Evolutionary conservation across 805 yeast genomes (phyloP).

Genomic region (Candida qinlingensis): DNA sequence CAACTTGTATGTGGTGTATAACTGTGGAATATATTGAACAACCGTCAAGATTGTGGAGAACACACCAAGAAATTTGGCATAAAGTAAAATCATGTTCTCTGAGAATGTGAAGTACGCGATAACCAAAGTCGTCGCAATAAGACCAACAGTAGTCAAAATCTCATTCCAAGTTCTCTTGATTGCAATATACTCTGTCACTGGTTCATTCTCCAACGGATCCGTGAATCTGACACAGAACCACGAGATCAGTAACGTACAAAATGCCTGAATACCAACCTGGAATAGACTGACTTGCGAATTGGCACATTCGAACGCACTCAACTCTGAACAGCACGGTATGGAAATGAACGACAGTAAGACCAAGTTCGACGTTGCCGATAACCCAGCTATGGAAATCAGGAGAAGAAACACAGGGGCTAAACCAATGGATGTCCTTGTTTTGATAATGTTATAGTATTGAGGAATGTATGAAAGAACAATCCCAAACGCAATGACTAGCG

Average conservation of each 20-base stretch:
- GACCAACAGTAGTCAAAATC: slow-evolving; percentile 32
- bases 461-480: slow-evolving; percentile 70
- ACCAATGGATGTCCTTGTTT: slow-evolving; percentile 67
- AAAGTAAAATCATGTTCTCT: slow-evolving; percentile 22
- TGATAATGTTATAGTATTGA: slow-evolving; percentile 58
- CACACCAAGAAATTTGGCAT: slow-evolving; percentile 61
- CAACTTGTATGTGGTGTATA: slow-evolving; percentile 59
- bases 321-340: slow-evolving; percentile 49
- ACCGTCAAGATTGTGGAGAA: slow-evolving; percentile 58
- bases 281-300: slow-evolving; percentile 60
- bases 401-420: slow-evolving; percentile 66
- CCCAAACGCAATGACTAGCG: slow-evolving; percentile 55
- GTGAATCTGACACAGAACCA: slow-evolving; percentile 49
- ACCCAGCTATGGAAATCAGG: slow-evolving; percentile 65
- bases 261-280: slow-evolving; percentile 61
- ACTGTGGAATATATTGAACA: slow-evolving; percentile 76
- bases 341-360: slow-evolving; percentile 56
- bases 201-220: slow-evolving; percentile 36
- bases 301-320: slow-evolving; percentile 52
- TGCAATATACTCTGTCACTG: slow-evolving; percentile 32
- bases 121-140: slow-evolving; percentile 31
- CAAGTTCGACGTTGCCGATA: slow-evolving; percentile 63
- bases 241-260: slow-evolving; percentile 53
- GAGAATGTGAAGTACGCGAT: slow-evolving; percentile 23
- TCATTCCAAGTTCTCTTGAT: slow-evolving; percentile 37